phyloP scores from a whole-genome alignment of 352 stramenopile species.

The Globisporangium echinulatum region DNA sequence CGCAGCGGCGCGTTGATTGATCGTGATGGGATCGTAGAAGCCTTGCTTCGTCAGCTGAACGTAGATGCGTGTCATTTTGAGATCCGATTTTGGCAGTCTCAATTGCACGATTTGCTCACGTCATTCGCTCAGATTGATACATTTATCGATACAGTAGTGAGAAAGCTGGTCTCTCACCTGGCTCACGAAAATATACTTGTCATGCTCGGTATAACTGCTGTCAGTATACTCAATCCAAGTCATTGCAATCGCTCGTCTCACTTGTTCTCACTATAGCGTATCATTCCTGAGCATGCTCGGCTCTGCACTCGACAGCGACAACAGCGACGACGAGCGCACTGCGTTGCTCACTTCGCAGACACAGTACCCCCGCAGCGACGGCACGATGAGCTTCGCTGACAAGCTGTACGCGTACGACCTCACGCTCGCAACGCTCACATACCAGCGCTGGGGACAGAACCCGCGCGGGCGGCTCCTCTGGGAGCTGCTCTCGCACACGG shows the following conservation, averaged over 20 bases:
- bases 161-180: not conserved
- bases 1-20: conserved; percentile 7
- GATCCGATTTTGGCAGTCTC: too few species aligned
- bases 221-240: not conserved
- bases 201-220: not conserved
- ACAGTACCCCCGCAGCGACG: not conserved
- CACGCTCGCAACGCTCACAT: conserved; percentile 58
- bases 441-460: conserved; percentile 55
- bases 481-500: conserved; percentile 76
- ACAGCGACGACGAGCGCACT: conserved; percentile 5
- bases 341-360: conserved; percentile 7
- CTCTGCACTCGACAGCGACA: not conserved
- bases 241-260: not conserved
- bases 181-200: too few species aligned
- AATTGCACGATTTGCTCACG: too few species aligned
- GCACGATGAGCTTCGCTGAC: conserved; percentile 46
- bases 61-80: not conserved
- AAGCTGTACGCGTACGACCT: conserved; percentile 71
- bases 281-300: not conserved
- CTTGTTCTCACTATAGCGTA: not conserved
- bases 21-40: not conserved
- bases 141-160: not conserved
- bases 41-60: not conserved
- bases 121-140: not conserved
- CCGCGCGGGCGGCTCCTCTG: conserved; percentile 40